Percentiles rank a stretch among this genome's conserved stretches.
These are phyloP conservation scores for Pleodorina starrii DNA, from an alignment of 139 green algal genomes.

Conservation along the genomic window DNA sequence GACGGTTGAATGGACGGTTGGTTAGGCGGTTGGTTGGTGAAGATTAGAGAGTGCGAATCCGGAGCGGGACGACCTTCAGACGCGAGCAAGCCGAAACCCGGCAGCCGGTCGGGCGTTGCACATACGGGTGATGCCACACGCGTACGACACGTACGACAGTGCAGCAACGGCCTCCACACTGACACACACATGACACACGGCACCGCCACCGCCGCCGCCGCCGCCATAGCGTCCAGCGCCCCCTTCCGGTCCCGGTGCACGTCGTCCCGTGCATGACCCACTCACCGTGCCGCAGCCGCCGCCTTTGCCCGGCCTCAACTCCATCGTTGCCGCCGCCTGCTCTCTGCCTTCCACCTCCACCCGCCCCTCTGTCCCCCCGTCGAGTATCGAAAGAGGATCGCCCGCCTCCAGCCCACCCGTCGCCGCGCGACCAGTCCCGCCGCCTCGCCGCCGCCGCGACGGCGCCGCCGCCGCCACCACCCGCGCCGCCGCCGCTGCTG, in stretches of 20 bases:
- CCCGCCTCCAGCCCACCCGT: background rate
- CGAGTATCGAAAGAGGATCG: background rate
- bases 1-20: background rate
- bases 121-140: too few relatives aligned
- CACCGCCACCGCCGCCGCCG: background rate
- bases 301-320: too few relatives aligned
- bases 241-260: background rate
- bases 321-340: too few relatives aligned
- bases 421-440: background rate
- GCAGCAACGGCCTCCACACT: too few relatives aligned
- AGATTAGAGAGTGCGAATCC: background rate
- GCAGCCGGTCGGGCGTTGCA: too few relatives aligned
- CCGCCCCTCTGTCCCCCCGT: background rate
- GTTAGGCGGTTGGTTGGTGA: background rate
- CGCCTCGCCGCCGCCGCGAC: slow-evolving; percentile 5
- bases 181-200: background rate
- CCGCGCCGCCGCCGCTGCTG: background rate
- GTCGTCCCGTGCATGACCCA: too few relatives aligned
- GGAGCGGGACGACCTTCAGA: background rate
- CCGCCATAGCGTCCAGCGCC: background rate
- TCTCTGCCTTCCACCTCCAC: too few relatives aligned
- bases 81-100: background rate
- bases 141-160: background rate
- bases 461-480: background rate
- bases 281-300: too few relatives aligned